Conservation (phyloP, 1,284 basidiomycete genomes). For the Naganishia liquefaciens region DNA sequence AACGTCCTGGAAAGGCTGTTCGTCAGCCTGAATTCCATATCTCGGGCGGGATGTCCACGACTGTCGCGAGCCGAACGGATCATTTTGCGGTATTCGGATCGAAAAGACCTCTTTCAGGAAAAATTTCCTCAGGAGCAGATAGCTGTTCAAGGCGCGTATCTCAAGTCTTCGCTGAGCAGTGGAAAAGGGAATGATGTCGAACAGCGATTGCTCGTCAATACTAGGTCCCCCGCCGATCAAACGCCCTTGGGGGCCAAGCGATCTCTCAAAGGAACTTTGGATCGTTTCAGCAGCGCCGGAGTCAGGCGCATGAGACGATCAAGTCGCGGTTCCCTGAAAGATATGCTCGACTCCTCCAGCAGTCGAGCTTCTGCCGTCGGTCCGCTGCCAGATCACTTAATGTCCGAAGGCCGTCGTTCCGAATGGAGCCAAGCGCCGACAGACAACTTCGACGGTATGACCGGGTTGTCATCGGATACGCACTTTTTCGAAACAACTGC, state of each 20-base stretch:
- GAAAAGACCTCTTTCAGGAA: slow-evolving; percentile 88
- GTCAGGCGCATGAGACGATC: slow-evolving; percentile 12
- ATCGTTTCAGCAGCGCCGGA: slow-evolving; percentile 13
- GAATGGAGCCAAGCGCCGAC: neutral
- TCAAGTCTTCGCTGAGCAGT: neutral
- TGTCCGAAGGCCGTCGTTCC: neutral
- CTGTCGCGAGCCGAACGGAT: slow-evolving; percentile 80
- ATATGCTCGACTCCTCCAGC: neutral
- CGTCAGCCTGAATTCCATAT: slow-evolving; percentile 88
- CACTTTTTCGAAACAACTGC: slow-evolving; percentile 88
- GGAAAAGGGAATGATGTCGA: neutral
- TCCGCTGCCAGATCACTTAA: neutral
- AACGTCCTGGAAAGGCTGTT: slow-evolving; percentile 85
- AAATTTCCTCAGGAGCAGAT: slow-evolving; percentile 57
- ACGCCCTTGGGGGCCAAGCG: neutral
- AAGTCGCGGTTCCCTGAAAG: slow-evolving; percentile 10
- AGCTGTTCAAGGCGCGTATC: no score
- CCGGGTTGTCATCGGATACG: slow-evolving; percentile 64
- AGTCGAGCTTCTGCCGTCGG: neutral
- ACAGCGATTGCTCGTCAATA: neutral
- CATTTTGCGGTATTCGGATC: slow-evolving; percentile 82
- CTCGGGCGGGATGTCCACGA: slow-evolving; percentile 74
- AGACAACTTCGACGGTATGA: slow-evolving; percentile 22
- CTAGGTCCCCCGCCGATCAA: no score
- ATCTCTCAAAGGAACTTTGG: slow-evolving; percentile 20